Conservation (phyloP, 1,139 yeast species). For the Taphrina pruni region DNA sequence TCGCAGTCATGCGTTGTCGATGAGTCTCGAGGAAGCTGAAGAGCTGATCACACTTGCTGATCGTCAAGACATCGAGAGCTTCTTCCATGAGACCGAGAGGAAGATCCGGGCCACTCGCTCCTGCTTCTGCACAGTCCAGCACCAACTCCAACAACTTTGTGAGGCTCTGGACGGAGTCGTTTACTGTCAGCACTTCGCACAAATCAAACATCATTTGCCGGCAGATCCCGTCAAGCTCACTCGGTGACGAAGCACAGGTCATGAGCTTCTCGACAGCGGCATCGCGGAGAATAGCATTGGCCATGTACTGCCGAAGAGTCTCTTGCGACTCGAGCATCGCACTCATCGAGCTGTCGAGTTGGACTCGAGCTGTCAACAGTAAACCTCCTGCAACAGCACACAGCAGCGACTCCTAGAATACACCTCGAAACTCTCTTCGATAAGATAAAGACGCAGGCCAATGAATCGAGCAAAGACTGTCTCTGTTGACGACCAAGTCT, state of each 20-base stretch:
- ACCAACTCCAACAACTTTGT: constrained; percentile 4
- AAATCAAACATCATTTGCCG: constrained; percentile 6
- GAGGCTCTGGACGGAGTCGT: not conserved
- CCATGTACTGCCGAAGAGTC: not conserved
- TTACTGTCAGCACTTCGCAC: constrained; percentile 6
- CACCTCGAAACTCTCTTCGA: not conserved
- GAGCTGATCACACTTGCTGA: constrained; percentile 52
- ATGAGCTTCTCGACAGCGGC: not conserved
- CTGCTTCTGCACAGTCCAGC: constrained; percentile 30
- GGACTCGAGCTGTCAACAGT: not conserved
- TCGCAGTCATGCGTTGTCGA: constrained; percentile 48
- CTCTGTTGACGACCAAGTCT: too few relatives aligned
- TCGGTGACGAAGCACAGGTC: not conserved
- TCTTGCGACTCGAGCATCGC: not conserved
- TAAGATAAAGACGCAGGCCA: not conserved
- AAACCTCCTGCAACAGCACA: too few relatives aligned
- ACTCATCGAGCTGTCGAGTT: not conserved
- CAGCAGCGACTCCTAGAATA: too few relatives aligned
- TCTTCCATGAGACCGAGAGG: constrained; percentile 51
- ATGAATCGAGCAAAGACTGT: not conserved
- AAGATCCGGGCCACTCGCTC: constrained; percentile 44
- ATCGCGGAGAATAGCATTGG: not conserved
- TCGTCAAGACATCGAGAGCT: constrained; percentile 52
- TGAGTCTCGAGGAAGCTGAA: constrained; percentile 53
- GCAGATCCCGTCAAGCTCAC: constrained; percentile 5